Base-by-base conservation (phyloP, 805 yeast species). In the Nakazawaea sp. region DNA sequence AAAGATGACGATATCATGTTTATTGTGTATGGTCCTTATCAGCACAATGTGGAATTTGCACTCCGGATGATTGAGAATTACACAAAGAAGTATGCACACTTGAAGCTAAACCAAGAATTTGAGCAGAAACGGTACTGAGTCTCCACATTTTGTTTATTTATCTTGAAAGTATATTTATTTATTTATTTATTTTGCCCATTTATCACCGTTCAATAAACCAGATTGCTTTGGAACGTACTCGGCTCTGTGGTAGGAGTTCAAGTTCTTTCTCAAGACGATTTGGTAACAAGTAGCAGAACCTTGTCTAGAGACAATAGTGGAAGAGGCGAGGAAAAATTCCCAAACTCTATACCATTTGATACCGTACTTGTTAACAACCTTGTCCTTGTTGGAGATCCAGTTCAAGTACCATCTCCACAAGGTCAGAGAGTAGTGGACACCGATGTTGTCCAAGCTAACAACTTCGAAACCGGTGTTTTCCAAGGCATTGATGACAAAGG, bases 351-450 rank as follows among this genome's bases (percentile, higher is more conserved):
- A 88, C 96, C 96, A 87, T 66, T 80, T 81, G 49, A 72, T 61
- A 52, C 96, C 96, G 54, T 87, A 87, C 66, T 83, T 85, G 66
- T 73, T 71, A 43, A 78, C 67, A 45, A 75, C 86, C 56, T 75
- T 68, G 35, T 84, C 89, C 64, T 74, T 75, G 75, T 87, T 86
- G 43, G 80, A 79, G 53, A 83, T 56, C 96, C 96, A 87, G 76
- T 87, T 87, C 61, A 90, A 68, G 75, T 88, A 88, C 96, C 96
- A 87, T 64, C 81, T 78, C 86, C 89, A 85, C 53, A 87, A 65
- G 41, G 96, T 87, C 30, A 89, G 86, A 36, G 95, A 84, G 68
- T 87, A 87, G 58, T 85, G 89, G 38, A 87, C 95, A 61, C 96
- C 96, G 51, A 87, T 83, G 62, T 83, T 87, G 61, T 87, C 96